Evolutionary conservation across 1,139 yeast species (phyloP), one percentile per base, ranked within the genome.

Genomic region (Scheffersomyces lignicola): DNA sequence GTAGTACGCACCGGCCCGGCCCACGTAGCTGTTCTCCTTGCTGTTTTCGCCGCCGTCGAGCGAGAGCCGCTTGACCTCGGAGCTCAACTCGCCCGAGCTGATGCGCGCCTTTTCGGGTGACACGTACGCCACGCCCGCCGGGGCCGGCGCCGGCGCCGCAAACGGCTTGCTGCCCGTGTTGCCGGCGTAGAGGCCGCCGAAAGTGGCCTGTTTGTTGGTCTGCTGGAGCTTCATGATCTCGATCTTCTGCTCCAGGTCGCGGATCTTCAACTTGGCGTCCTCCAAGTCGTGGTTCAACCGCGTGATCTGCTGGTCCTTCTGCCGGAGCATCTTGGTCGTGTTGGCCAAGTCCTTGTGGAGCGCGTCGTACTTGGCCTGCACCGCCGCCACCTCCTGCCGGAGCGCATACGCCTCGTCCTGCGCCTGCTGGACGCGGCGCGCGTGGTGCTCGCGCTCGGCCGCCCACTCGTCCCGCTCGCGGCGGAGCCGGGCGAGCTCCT

Each of bases 271-370:
- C 40, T 72, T 70, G 7, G 78, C 63, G 34, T 68, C 70, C 32
- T 81, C 88, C 32, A 79, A 57, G 45, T 84, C 92, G 33, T 80
- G 73, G 34, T 66, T 73, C 13, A 78, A 63, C 31, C 90, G 61
- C 24, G 72, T 65, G 4, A 83, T 60, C 49, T 80, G 88, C 0
- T 84, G 76, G 35, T 83, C 92, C 44, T 78, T 80, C 30, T 84
- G 79, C 52, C 82, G 81, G 18, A 77, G 56, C 40, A 72, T 66
- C 44, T 81, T 63, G 25, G 67, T 62, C 34, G 74, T 71, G 32
- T 66, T 68, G 2, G 82, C 76, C 32, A 71, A 70, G 36, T 76
- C 82, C 37, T 69, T 76, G 37, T 65, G 60, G 22, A 60, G 52
- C 43, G 57, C 63, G 45, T 61, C 81, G 32, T 58, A 52, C 52